Conservation (phyloP, 2,329 filamentous ascomycete species). For the Aspergillus sp. region DNA sequence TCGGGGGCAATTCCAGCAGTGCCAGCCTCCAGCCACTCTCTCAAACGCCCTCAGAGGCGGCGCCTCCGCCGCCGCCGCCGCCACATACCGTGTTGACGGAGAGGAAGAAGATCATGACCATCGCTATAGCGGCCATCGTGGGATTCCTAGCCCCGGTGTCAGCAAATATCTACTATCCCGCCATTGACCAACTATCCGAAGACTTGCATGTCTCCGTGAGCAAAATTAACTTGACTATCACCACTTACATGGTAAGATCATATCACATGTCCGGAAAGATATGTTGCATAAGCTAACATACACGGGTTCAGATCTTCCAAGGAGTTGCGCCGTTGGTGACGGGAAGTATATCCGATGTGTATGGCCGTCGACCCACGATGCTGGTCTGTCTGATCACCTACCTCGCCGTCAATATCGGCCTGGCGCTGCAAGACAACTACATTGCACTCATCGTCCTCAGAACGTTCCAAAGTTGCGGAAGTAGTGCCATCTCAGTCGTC, state of each 20-base stretch:
- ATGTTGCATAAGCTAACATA: not conserved
- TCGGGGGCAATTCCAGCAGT: not conserved
- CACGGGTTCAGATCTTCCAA: constrained; percentile 53
- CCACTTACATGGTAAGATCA: constrained; percentile 43
- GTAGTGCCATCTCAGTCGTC: constrained; percentile 69
- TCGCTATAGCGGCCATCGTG: not conserved
- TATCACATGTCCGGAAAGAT: fast-evolving
- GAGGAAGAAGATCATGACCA: not conserved
- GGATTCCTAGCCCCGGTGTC: not conserved
- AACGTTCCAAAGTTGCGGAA: constrained; percentile 50
- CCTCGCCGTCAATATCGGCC: constrained; percentile 39
- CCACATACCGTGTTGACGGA: not conserved
- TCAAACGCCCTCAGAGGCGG: not conserved
- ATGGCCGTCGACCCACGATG: constrained; percentile 64
- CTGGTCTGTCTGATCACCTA: constrained; percentile 56
- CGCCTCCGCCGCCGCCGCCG: not conserved
- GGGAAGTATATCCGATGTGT: constrained; percentile 63
- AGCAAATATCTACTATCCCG: not conserved
- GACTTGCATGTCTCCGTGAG: not conserved
- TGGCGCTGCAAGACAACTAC: constrained; percentile 40
- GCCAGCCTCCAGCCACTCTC: not conserved
- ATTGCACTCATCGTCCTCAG: constrained; percentile 39
- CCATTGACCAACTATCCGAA: not conserved
- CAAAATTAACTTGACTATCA: constrained; percentile 51
- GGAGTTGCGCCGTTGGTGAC: constrained; percentile 63